Base-by-base conservation (phyloP, 2,329 filamentous ascomycete species). In the Ilyonectria destructans region DNA sequence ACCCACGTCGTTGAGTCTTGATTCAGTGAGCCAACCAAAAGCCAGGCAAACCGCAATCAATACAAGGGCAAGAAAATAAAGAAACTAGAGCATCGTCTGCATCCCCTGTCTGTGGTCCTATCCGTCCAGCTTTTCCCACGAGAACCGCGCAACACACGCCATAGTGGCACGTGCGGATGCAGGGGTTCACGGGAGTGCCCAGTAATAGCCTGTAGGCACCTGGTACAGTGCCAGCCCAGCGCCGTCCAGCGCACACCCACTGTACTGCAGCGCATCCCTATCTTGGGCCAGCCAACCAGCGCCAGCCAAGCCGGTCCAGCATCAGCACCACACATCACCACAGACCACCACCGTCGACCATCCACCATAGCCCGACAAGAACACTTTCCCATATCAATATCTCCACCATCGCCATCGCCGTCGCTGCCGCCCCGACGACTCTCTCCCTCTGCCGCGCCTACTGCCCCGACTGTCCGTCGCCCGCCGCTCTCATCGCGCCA, bases 101-200 rank as follows among this genome's bases (percentile, higher is more conserved):
- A 15, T 19, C 21, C 31, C 35, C 23, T 43, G 19, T 13, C 40
- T 6, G n/a, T 43, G 15, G 17, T 43, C 15, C 40, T 43, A 43
- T 43, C 15, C 40, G 31, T 29, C 23, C 46, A 51, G 23, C 58
- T 40, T n/a, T 17, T 17, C 55, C 23, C 43, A 55, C 57, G 49
- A 35, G 65, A 68, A 58, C n/a, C 29, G 49, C n/a, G 17, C 51
- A 35, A 59, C 59, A 66, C 66, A 69, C 55, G 62, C 66, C 62
- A 70, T 66, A 51, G 49, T 74, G 74, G 74, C 74, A 74, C 74
- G 74, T 76, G 74, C 74, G 51, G 69, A 67, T 68, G 69, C 74
- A 76, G 70, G 74, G 74, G 74, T 68, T 67, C 58, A 62, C 61
- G 62, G 62, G 62, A 62, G 54, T 62, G 67, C 52, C 69, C 66